Conservation (phyloP, 2,329 filamentous ascomycete genomes). For the Talaromyces pinophilus region DNA sequence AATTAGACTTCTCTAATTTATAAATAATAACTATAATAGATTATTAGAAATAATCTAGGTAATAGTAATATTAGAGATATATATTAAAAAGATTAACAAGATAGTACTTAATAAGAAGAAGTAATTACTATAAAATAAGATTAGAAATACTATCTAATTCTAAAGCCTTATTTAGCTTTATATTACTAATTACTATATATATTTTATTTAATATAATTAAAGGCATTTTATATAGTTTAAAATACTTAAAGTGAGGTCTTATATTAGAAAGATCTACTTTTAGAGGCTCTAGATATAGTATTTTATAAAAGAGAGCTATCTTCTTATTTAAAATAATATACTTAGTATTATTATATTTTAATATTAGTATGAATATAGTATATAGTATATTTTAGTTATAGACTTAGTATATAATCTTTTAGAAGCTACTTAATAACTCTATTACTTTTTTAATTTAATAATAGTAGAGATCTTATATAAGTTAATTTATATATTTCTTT, state of each 20-base stretch:
- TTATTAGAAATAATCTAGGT: too few relatives aligned
- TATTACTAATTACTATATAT: neutral
- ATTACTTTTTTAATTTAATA: neutral
- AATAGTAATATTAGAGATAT: too few relatives aligned
- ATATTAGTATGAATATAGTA: neutral
- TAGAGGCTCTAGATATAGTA: neutral
- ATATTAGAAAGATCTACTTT: neutral
- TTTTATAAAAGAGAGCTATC: neutral
- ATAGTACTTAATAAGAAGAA: neutral
- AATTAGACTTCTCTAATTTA: too few relatives aligned
- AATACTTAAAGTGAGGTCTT: neutral
- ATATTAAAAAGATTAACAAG: too few relatives aligned
- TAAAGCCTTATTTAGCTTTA: neutral
- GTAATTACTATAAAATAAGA: neutral
- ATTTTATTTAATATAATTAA: neutral
- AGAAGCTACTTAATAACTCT: neutral
- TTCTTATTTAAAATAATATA: neutral
- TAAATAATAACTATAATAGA: too few relatives aligned
- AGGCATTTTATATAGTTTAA: neutral
- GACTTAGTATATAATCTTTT: neutral
- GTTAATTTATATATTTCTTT: neutral
- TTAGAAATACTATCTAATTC: neutral
- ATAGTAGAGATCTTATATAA: neutral
- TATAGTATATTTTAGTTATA: neutral
- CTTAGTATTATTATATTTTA: neutral